Evolutionary conservation across 106 monocot genomes (phyloP).

Genomic region (Xerophyta viscosa): DNA sequence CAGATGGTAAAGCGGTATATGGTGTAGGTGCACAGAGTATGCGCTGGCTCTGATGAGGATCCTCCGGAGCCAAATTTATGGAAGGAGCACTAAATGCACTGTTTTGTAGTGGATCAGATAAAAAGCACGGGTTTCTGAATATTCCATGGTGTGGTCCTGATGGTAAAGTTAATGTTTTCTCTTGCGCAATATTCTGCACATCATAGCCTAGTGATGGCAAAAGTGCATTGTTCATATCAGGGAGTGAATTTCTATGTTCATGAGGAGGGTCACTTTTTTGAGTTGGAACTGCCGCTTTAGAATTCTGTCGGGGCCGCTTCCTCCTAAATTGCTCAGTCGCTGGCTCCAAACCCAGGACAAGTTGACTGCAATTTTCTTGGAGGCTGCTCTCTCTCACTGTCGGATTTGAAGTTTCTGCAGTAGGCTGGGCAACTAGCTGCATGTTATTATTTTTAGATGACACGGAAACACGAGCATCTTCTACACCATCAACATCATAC

Average conservation of each 20-base stretch:
- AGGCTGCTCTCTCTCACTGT: constrained; percentile 3
- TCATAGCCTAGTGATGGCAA: constrained; percentile 14
- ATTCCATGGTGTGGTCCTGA: constrained; percentile 22
- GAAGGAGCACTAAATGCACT: constrained; percentile 7
- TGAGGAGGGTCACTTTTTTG: constrained; percentile 4
- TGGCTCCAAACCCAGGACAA: constrained; percentile 12
- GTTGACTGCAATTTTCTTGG: constrained; percentile 18
- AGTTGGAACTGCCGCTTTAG: constrained; percentile 4
- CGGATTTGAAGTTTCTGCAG: constrained; percentile 8
- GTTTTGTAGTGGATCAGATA: constrained; percentile 14
- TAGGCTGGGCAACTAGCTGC: background rate
- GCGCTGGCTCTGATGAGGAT: constrained; percentile 20
- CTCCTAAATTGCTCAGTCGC: constrained; percentile 19
- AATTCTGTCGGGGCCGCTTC: constrained; percentile 30
- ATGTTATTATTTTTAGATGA: constrained; percentile 25
- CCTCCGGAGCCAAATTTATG: constrained; percentile 21
- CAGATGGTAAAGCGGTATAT: constrained; percentile 15
- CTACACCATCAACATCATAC: constrained; percentile 48
- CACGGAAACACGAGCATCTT: constrained; percentile 34
- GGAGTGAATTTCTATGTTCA: constrained; percentile 24
- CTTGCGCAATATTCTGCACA: constrained; percentile 6
- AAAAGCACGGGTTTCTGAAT: constrained; percentile 14
- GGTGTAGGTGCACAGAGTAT: constrained; percentile 15
- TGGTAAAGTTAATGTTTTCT: constrained; percentile 4
- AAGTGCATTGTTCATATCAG: constrained; percentile 30